Base-by-base conservation (phyloP, 495 filamentous ascomycete genomes). In the Hyaloscypha finlandica region DNA sequence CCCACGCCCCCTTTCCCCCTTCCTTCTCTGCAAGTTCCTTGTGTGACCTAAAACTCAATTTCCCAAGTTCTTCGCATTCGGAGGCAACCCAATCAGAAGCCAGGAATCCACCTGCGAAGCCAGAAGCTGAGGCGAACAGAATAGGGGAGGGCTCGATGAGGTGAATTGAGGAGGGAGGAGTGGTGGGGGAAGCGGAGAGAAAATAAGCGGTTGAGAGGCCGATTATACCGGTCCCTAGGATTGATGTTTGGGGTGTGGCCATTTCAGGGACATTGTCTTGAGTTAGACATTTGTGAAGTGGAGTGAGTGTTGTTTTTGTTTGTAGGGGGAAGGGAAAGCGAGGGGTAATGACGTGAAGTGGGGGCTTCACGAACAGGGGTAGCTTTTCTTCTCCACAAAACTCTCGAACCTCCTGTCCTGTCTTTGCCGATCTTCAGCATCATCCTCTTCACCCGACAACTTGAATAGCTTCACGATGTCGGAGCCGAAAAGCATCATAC, bases 141-240 rank as follows among this genome's bases (percentile, higher is more conserved):
- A 84, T 74, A 0, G 82, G 77, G 0, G 86, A 85, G 19, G 86
- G 76, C 64, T 94, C 92, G 59, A 94, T 74, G 45, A 94, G 83
- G 70, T 92, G 87, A 66, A 94, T 88, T 51, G 80, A 79, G 12
- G 82, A 77, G 4, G 81, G 75, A 20, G 79, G 75, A 20, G 83
- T 82, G 35, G 82, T 79, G 39, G 85, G 76, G 25, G 85, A 85
- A 48, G 92, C 83, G 73, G 85, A 86, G 54, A 92, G 83, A 73
- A 92, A 92, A 76, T 90, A 93, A 12, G 91, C 92, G 30, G 89
- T 91, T n/a, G 89, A 89, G 56, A 85, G 75, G 66, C 90, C 90
- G 48, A 95, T 92, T 75, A 95, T 93, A 60, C 92, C 91, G 59
- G 85, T 84, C 58, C 92, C 92, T 56, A 95, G 75, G 65, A 94